phyloP scores from a whole-genome alignment of 2,329 filamentous ascomycete genomes.

The Verticillium klebahnii region DNA sequence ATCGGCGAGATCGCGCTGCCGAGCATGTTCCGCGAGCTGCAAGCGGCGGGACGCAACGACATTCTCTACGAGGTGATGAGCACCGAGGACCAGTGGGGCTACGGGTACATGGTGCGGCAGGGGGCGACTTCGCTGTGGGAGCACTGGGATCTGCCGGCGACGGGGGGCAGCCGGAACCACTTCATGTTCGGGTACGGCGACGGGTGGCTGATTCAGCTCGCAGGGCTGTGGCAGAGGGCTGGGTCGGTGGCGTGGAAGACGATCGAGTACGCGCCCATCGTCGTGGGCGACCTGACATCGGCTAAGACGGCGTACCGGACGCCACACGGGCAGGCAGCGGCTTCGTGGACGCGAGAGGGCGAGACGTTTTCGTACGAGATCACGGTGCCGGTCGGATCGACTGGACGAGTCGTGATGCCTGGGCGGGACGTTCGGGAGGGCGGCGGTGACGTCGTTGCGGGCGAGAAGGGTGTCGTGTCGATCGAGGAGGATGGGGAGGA shows the following conservation, averaged over 20 bases:
- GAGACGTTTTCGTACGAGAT: constrained; percentile 2
- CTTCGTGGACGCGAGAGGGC: constrained; percentile 4
- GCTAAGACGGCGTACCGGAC: constrained; percentile 8
- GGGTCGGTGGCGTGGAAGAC: too few species aligned
- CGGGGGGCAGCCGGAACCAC: constrained; percentile 9
- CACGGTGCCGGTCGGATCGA: constrained; percentile 4
- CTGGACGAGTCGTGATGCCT: neutral
- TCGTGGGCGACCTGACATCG: constrained; percentile 7
- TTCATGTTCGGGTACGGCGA: constrained; percentile 11
- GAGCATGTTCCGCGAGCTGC: constrained; percentile 5
- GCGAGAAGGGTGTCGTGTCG: constrained; percentile 1
- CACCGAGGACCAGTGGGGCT: constrained; percentile 2
- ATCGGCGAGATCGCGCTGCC: constrained; percentile 10
- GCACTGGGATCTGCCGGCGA: constrained; percentile 9
- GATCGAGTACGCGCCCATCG: neutral
- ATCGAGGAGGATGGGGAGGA: neutral
- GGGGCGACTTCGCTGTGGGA: constrained; percentile 11
- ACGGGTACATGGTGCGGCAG: constrained; percentile 3
- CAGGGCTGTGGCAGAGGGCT: too few species aligned
- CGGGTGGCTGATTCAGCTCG: too few species aligned
- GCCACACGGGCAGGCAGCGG: neutral
- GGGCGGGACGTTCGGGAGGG: constrained; percentile 1
- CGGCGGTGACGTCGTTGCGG: neutral
- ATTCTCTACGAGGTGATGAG: constrained; percentile 7
- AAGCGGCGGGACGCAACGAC: neutral